phyloP scores from a whole-genome alignment of 139 green algal species.

The Coccomyxa sp. region DNA sequence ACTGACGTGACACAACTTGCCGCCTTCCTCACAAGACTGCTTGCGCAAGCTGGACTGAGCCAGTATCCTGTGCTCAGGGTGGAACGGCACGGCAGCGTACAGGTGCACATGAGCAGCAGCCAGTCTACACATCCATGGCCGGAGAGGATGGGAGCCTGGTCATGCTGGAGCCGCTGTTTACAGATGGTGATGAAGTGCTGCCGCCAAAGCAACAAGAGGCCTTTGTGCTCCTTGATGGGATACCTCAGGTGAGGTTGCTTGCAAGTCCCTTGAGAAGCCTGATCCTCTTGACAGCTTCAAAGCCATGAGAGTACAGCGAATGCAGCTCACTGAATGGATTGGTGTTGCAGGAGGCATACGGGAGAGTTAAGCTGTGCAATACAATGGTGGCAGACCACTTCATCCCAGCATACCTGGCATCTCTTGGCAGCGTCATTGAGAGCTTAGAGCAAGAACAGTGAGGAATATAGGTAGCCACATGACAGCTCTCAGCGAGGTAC shows the following conservation, averaged over 20 bases:
- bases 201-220: background rate
- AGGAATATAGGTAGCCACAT: no score
- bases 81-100: background rate
- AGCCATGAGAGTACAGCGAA: background rate
- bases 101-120: background rate
- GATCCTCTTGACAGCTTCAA: background rate
- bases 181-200: slow-evolving; percentile 7
- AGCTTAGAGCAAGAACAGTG: no score
- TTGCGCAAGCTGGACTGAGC: background rate
- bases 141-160: slow-evolving; percentile 10
- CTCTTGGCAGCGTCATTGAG: slow-evolving; percentile 39
- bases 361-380: slow-evolving; percentile 61
- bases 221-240: slow-evolving; percentile 40
- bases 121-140: slow-evolving; percentile 1
- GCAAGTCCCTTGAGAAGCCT: background rate
- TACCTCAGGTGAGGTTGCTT: slow-evolving; percentile 17
- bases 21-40: background rate
- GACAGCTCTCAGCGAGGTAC: no score
- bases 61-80: background rate
- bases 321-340: background rate
- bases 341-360: slow-evolving; percentile 40
- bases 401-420: slow-evolving; percentile 62
- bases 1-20: no score
- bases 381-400: slow-evolving; percentile 79
- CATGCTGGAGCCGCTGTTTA: slow-evolving; percentile 5